Conservation (phyloP, 1,139 yeast genomes). For the Lodderomyces jiufengensis region DNA sequence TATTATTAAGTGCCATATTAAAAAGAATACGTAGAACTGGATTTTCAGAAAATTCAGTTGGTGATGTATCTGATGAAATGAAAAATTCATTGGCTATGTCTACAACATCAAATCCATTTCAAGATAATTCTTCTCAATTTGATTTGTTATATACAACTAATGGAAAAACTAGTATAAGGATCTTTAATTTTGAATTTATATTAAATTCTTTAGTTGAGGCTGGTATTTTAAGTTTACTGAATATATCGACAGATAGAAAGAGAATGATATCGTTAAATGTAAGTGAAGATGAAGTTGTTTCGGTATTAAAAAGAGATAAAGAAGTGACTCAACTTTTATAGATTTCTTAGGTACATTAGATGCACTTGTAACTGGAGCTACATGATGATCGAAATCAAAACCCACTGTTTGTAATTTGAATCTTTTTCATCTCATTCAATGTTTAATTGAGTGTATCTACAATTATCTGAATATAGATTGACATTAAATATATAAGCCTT, state of each 20-base stretch:
- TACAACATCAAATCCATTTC: conserved; percentile 5
- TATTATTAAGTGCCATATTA: conserved; percentile 65
- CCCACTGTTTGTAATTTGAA: too few relatives aligned
- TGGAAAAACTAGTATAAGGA: conserved; percentile 25
- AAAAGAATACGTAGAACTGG: conserved; percentile 67
- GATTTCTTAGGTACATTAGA: not conserved
- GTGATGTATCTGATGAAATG: conserved; percentile 78
- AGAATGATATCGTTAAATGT: conserved; percentile 61
- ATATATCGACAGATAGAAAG: conserved; percentile 63
- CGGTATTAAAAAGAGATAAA: conserved; percentile 56
- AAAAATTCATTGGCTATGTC: conserved; percentile 29
- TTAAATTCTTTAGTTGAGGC: conserved; percentile 69
- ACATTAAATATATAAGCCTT: too few relatives aligned
- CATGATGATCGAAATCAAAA: not conserved
- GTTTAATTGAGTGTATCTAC: too few relatives aligned
- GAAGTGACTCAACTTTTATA: conserved; percentile 17
- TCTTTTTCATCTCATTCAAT: too few relatives aligned
- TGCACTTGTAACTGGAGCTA: not conserved
- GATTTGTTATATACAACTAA: conserved; percentile 12
- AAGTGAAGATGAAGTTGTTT: conserved; percentile 65
- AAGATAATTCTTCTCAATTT: conserved; percentile 2
- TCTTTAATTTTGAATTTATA: conserved; percentile 47
- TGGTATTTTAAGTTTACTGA: conserved; percentile 70
- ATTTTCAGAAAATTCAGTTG: conserved; percentile 64
- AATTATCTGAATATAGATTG: too few relatives aligned